Evolutionary conservation across 768 basidiomycete genomes (phyloP), one percentile per base, ranked within the genome.

Genomic region (Amanita inopinata): DNA sequence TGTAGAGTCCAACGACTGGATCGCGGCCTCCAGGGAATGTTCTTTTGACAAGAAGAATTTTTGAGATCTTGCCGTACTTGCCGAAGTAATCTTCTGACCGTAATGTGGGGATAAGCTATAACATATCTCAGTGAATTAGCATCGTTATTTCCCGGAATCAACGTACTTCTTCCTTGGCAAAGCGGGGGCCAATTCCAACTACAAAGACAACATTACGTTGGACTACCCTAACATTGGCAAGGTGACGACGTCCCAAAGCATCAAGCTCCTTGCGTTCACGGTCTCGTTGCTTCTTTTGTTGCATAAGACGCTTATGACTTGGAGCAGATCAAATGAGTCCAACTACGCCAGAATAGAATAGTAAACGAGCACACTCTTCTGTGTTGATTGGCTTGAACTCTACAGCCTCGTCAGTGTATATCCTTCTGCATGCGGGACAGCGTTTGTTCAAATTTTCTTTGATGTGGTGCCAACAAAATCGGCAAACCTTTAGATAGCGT

Each of bases 391-490:
- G 81, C 60, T 91, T 96, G 67, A 94, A 96, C 60, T 97, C 89
- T 24, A 96, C 83, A 31, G 80, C 74, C 43, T 96, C 88, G 51
- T 97, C 91, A 6, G 87, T 84, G 58, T 97, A 98, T 43, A 85
- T 74, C 50, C 93, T 72, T 54, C 96, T 74, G 65, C 96, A 99
- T 14, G 96, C 96, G 28, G 96, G 96, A 60, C 96, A 99, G 38
- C 89, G 81, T 49, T 91, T 83, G 60, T 98, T 98, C 48, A 94
- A 71, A 65, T 96, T 89, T 64, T 88, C 80, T 67, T 87, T 84
- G 72, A 96, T 94, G 65, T 98, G 92, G 64, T 99, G 89, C 80
- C 92, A 98, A 63, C 96, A 99, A 67, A 99, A 99, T 44, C 91
- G 84, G 61, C 96, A 99, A 51, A 99, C 90, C 96, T 99, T 50